Base-by-base conservation (phyloP, 805 yeast species). In the Barnettozyma californica region DNA sequence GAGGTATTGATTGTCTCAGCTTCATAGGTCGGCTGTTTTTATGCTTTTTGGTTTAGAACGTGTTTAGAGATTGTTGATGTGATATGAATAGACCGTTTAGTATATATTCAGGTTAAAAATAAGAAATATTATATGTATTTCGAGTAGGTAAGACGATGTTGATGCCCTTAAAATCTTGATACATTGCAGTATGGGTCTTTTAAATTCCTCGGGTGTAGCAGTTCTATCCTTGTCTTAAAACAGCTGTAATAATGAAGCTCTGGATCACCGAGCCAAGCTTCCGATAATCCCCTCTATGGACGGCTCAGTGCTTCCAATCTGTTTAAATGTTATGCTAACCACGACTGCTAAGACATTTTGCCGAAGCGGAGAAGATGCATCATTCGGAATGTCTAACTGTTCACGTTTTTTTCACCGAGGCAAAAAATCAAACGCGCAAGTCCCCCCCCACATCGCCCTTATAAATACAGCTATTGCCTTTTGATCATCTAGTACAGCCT, bases 21-120 rank as follows among this genome's bases (percentile, higher is more conserved):
- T 37, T 16, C 21, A 14, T 14, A 9, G 23, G 26, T 8, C 21
- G 41, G 16, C 31, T 35, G 31, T 26, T 16, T 23, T 19, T 26
- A 18, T 25, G 33, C 43, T 25, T 23, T 40, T 27, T 25, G 33
- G 43, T 43, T 48, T 53, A 49, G 52, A 52, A 49, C 46, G 41
- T 46, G 52, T 45, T 48, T 47, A 23, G 18, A 21, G 33, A 19
- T 37, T 35, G 27, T 43, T 47, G 41, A 38, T 40, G 43, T 40
- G 43, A 40, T 40, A 40, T 40, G 43, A 40, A 40, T 40, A 40
- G 43, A 40, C 43, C 43, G 43, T 38, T 38, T 38, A 40, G 43
- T 40, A 40, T 40, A 40, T 40, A 40, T 40, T 40, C 43, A 40
- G 43, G 43, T 40, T 40, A 40, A 40, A 40, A 40, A 16, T 25